Evolutionary conservation across 768 basidiomycete species (phyloP).

Genomic region (Suillus discolor): DNA sequence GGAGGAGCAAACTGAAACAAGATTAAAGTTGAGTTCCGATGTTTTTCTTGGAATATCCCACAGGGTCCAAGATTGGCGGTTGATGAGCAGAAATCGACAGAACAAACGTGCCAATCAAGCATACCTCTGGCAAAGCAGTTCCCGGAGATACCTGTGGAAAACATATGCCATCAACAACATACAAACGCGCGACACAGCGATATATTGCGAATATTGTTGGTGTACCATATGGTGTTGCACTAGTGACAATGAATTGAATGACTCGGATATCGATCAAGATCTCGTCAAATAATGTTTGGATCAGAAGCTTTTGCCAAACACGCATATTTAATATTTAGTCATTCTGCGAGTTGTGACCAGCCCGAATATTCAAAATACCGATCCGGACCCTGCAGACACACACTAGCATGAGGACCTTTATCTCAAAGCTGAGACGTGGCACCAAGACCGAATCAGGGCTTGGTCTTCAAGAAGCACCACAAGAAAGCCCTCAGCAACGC

Average conservation of each 20-base stretch:
- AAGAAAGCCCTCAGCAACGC: conserved; percentile 7
- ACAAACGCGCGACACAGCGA: not conserved
- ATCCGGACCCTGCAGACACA: not conserved
- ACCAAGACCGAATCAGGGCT: not conserved
- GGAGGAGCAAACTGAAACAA: not conserved
- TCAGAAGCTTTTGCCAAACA: conserved; percentile 9
- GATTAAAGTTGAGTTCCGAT: not conserved
- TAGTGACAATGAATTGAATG: not conserved
- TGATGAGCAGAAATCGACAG: not conserved
- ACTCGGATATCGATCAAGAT: not conserved
- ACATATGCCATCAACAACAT: not conserved
- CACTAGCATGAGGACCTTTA: not conserved
- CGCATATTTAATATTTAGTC: conserved; percentile 1
- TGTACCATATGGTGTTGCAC: not conserved
- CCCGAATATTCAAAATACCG: not conserved
- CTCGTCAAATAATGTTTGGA: conserved; percentile 1
- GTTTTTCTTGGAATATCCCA: not conserved
- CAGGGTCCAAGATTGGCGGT: not conserved
- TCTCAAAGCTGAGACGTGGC: not conserved
- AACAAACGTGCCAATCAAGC: not conserved
- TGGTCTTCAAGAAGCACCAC: not conserved
- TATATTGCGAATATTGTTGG: not conserved
- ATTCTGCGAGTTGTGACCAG: not conserved
- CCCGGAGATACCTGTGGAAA: not conserved
- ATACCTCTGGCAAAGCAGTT: not conserved